phyloP scores from a whole-genome alignment of 192 early-diverging fungal genomes.

The Helicostylum pulchrum region DNA sequence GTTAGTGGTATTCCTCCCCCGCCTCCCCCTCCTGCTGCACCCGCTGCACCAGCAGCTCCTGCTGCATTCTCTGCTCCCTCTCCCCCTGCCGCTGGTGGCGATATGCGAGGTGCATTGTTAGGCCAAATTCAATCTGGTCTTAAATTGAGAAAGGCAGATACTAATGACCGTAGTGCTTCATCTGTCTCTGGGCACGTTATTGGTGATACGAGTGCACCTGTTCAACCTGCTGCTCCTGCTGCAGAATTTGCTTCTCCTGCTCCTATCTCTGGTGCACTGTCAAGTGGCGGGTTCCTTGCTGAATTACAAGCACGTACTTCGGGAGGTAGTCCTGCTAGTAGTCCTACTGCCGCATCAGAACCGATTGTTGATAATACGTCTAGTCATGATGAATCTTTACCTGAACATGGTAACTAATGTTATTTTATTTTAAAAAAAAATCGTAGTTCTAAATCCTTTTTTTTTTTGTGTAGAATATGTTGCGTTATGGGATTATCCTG shows the following conservation, averaged over 20 bases:
- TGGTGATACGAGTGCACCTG: not conserved
- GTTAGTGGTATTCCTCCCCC: slow-evolving; percentile 4
- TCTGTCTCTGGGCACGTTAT: slow-evolving; percentile 38
- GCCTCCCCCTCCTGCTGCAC: slow-evolving; percentile 3
- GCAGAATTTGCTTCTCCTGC: slow-evolving; percentile 4
- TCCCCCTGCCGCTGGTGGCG: slow-evolving; percentile 3
- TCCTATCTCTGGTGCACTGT: slow-evolving; percentile 28
- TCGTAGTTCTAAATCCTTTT: not conserved
- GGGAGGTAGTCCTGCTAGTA: not conserved
- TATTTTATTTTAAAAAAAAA: not conserved
- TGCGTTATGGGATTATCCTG: slow-evolving; percentile 44
- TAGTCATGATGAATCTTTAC: not conserved
- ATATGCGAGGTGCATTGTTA: slow-evolving; percentile 55
- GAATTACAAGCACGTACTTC: slow-evolving; percentile 49
- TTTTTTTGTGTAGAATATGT: slow-evolving; percentile 17
- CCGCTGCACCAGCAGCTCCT: slow-evolving; percentile 11
- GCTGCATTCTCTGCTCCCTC: slow-evolving; percentile 11
- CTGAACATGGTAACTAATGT: slow-evolving; percentile 21
- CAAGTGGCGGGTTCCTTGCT: slow-evolving; percentile 59
- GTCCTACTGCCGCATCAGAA: not conserved
- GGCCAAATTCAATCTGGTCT: slow-evolving; percentile 69
- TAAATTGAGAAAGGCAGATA: slow-evolving; percentile 56
- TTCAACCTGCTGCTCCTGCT: not conserved
- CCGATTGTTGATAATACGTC: not conserved
- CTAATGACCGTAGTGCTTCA: slow-evolving; percentile 60